Base-by-base conservation (phyloP, 495 filamentous ascomycete genomes). In the Apiosordaria backusii region DNA sequence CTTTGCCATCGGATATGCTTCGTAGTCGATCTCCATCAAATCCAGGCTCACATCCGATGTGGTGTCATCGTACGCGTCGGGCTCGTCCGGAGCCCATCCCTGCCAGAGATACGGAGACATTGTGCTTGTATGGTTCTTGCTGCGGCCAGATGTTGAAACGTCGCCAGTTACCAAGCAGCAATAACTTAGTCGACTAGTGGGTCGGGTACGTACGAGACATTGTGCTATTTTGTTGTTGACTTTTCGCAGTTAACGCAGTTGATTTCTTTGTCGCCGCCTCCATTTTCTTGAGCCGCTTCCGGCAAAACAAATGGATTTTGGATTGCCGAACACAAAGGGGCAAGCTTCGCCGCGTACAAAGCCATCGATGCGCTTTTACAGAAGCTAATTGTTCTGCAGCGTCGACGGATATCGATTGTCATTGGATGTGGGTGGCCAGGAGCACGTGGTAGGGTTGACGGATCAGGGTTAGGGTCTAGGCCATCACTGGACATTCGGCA, bases 271-370 rank as follows among this genome's bases (percentile, higher is more conserved):
- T 24, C 57, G 57, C 18, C 18, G 57, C 27, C n/a, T 18, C 18
- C 15, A 18, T 40, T 22, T n/a, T 25, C 0, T 21, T 19, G 21
- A 40, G 45, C 23, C n/a, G 25, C 10, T 35, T 61, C 1, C 59
- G 59, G 24, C 59, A 26, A 40, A 3, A 62, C 60, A 5, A 19
- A 40, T 10, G 19, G 66, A 63, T 63, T 26, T 45, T 9, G 19
- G 23, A 1, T 7, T 13, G 3, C 16, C 9, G 35, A 13, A 13
- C 5, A 45, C 35, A 45, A 45, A 45, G 35, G 9, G 16, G 5
- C 2, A 7, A 2, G 13, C 16, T 1, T 45, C 13, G 4, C 16
- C 5, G 13, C 10, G 35, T 45, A 45, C 35, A 45, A 45, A 45
- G 35, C 35, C 35, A 45, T 45, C 9, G 35, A 45, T 6, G 35